Evolutionary conservation across 2,329 filamentous ascomycete genomes (phyloP), one percentile per base, ranked within the genome.

Genomic region (Uncinocarpus reesii): DNA sequence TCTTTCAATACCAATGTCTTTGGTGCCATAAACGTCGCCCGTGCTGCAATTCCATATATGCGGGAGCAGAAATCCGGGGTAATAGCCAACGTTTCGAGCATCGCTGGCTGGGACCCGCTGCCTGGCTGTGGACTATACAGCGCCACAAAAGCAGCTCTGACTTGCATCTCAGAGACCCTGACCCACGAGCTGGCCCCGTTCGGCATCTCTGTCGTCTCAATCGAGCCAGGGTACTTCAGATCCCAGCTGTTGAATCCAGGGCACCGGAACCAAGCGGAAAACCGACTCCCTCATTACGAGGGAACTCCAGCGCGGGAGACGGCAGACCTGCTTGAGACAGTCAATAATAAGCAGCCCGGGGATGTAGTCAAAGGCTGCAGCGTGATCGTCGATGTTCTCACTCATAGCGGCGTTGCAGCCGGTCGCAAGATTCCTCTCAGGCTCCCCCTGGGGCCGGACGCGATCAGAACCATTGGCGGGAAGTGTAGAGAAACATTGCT

Each of bases 341-440:
- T 61, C 8, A 62, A 79, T 51, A 65, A 71, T 13, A 69, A 71
- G 0, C 77, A 81, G 62, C 69, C 65, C 0, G 78, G 78, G 0
- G 76, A 81, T 56, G 68, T 76, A 2, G 62, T 60, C 15, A 79
- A 79, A 64, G 78, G 73, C 0, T 63, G 65, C 6, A 67, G 62
- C 48, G 68, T 76, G 1, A 65, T 79, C 23, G 68, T 80, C 4
- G 78, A 82, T 53, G 65, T 78, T 11, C 54, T 82, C 54, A 78
- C 73, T 6, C 65, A 65, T 36, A 69, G 64, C 1, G 77, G 77
- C 0, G 63, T 65, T 20, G 74, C 66, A 16, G 58, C 61, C 51
- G 76, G 74, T 0, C 73, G 61, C 53, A 66, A 71, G 16, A 62
- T 81, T 1, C 79, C 78, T 0, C 55, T 73, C 11, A 64, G 78